These are phyloP conservation scores for Penicillium palitans DNA, from an alignment of 2,329 filamentous ascomycete genomes.

Conservation along the genomic window DNA sequence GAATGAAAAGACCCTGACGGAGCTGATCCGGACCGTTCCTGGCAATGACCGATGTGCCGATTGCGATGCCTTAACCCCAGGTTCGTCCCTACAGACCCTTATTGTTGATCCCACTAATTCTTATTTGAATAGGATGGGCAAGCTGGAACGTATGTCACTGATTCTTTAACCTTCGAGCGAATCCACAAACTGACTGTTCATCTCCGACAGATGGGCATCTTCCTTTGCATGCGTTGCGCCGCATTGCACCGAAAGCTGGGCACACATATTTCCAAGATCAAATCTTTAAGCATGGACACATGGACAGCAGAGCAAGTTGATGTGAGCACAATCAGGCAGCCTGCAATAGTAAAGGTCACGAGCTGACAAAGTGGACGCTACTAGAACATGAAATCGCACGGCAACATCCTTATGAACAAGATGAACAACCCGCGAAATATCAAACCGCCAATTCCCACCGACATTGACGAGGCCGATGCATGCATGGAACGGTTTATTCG, in stretches of 20 bases:
- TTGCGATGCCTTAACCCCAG: slow-evolving; percentile 87
- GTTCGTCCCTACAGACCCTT: slow-evolving; percentile 52
- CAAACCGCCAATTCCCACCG: slow-evolving; percentile 80
- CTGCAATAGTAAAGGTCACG: slow-evolving; percentile 51
- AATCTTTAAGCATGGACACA: slow-evolving; percentile 97
- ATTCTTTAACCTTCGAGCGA: slow-evolving; percentile 2
- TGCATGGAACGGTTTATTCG: slow-evolving; percentile 95
- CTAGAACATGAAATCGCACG: slow-evolving; percentile 90
- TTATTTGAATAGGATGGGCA: slow-evolving; percentile 70
- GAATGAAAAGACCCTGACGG: slow-evolving; percentile 89
- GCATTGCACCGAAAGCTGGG: slow-evolving; percentile 93
- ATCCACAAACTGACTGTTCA: slow-evolving; percentile 18
- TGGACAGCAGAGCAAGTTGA: slow-evolving; percentile 97
- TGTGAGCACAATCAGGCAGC: slow-evolving; percentile 55
- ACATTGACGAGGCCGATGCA: slow-evolving; percentile 87
- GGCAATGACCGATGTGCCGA: slow-evolving; percentile 95
- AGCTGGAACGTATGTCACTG: slow-evolving; percentile 80
- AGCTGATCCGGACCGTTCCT: slow-evolving; percentile 77
- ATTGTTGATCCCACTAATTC: slow-evolving; percentile 15
- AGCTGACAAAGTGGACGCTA: slow-evolving; percentile 66
- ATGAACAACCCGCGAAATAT: slow-evolving; percentile 84
- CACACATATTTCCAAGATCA: slow-evolving; percentile 97
- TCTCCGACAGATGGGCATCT: slow-evolving; percentile 73
- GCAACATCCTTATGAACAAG: slow-evolving; percentile 82
- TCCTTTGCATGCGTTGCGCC: slow-evolving; percentile 97